Evolutionary conservation across 208 protist species (phyloP).

Genomic region (Trypanosoma platydactyli): DNA sequence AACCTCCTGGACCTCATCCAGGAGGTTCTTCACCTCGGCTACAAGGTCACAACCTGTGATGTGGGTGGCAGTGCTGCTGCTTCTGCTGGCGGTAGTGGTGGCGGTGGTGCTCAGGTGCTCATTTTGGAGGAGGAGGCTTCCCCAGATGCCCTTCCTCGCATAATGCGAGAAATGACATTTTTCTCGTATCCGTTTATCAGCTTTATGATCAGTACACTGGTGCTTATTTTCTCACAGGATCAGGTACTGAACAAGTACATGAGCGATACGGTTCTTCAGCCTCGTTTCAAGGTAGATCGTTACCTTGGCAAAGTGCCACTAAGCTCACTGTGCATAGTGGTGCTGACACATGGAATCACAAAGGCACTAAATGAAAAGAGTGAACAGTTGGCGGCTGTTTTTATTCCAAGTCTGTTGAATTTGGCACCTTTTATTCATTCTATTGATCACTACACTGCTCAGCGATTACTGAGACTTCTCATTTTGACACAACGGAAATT

Average conservation of each 20-base stretch:
- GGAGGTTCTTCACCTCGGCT: slow-evolving; percentile 50
- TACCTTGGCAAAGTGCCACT: slow-evolving; percentile 32
- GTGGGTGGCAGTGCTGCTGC: background rate
- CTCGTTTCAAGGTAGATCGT: slow-evolving; percentile 37
- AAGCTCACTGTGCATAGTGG: slow-evolving; percentile 44
- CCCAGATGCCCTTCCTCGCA: slow-evolving; percentile 28
- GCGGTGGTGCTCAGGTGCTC: background rate
- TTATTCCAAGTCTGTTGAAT: slow-evolving; percentile 70
- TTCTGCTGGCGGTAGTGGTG: too few relatives aligned
- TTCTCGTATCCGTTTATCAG: slow-evolving; percentile 79
- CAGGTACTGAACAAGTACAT: slow-evolving; percentile 54
- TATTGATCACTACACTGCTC: slow-evolving; percentile 69
- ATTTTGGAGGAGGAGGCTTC: slow-evolving; percentile 30
- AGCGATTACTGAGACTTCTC: slow-evolving; percentile 54
- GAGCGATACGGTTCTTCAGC: slow-evolving; percentile 36
- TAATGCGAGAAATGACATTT: slow-evolving; percentile 39
- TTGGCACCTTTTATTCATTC: slow-evolving; percentile 60
- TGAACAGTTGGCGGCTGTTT: slow-evolving; percentile 61
- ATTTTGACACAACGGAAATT: slow-evolving; percentile 53
- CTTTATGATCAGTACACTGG: slow-evolving; percentile 78
- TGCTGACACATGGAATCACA: slow-evolving; percentile 47
- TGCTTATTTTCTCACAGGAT: slow-evolving; percentile 78
- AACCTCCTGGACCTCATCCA: slow-evolving; percentile 46
- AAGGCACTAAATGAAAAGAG: slow-evolving; percentile 66
- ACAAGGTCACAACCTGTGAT: slow-evolving; percentile 1